Evolutionary conservation across 2,329 filamentous ascomycete genomes (phyloP), one percentile per base, ranked within the genome.

Genomic region (Botryotinia convoluta): DNA sequence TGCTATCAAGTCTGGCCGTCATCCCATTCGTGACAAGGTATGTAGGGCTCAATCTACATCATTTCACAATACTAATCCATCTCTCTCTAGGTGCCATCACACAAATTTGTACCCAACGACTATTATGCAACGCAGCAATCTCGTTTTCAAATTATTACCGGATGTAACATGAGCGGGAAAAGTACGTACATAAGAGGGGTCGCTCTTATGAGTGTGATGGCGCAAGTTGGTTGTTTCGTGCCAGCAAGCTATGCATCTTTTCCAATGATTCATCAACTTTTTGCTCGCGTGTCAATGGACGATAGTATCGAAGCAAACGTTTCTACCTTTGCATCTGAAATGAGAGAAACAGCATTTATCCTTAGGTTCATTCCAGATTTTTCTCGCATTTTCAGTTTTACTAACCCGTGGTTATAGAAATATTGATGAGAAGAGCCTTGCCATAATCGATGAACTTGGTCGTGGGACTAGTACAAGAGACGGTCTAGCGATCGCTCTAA

Each of bases 151-250:
- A 92, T 98, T 75, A 91, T 99, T 75, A 98, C 95, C 0, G 95
- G 96, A 5, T 97, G 93, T 81, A 99, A 99, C 78, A 99, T 99
- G 96, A 97, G 94, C 78, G 96, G 95, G 0, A 99, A 98, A 81
- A 97, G 93, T 76, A 99, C 95, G 0, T 98, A 98, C 79, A 97
- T 98, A 75, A 90, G 94, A 68, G 91, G 92, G 2, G 86, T 97
- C 37, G 93, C 95, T 0, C 84, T 99, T 45, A 89, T 97, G 79
- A 90, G 92, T 62, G 90, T 99, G 73, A 98, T 99, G 94, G 94
- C 94, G 0, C 96, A 99, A 79, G 90, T 98, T 69, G 95, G 95
- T 4, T 93, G 90, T 78, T 98, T 97, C 80, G 92, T 98, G 1
- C 96, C 96, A 0, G 95, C 94, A 0, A 86, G 91, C 44, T 96